phyloP scores from a whole-genome alignment of 192 early-diverging fungal species.

The Geosiphon pyriformis region DNA sequence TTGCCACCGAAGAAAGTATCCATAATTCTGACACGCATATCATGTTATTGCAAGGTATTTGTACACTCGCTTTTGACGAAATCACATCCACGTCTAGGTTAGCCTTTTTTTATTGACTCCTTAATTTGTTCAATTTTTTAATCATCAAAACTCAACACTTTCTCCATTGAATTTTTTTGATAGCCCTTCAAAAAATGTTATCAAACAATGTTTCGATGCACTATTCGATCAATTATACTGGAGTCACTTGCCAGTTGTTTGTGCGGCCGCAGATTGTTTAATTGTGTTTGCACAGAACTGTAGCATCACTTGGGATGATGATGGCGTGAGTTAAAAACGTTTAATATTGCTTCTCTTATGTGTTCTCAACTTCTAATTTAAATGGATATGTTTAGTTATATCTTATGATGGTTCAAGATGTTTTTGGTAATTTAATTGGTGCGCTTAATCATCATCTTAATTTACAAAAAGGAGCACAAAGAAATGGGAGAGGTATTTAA shows the following conservation, averaged over 20 bases:
- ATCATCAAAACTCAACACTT: not conserved
- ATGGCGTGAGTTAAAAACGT: slow-evolving; percentile 38
- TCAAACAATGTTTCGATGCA: slow-evolving; percentile 57
- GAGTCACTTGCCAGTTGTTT: slow-evolving; percentile 53
- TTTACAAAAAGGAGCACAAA: slow-evolving; percentile 34
- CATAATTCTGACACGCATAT: slow-evolving; percentile 33
- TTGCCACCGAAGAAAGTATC: slow-evolving; percentile 17
- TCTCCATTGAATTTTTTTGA: not conserved
- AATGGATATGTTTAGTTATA: slow-evolving; percentile 4
- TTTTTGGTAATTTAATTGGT: slow-evolving; percentile 61
- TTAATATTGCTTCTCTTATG: not conserved
- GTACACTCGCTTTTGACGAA: slow-evolving; percentile 34
- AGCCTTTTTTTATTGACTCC: not conserved
- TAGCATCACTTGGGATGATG: slow-evolving; percentile 45
- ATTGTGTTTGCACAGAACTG: slow-evolving; percentile 55
- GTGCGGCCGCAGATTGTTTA: slow-evolving; percentile 61
- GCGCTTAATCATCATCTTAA: slow-evolving; percentile 65
- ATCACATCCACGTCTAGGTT: slow-evolving; percentile 24
- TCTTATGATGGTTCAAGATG: slow-evolving; percentile 47
- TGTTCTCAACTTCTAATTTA: not conserved
- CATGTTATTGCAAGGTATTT: slow-evolving; percentile 36
- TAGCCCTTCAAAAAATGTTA: slow-evolving; percentile 24
- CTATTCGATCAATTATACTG: slow-evolving; percentile 64
- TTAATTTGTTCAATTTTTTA: not conserved
- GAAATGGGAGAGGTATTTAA: slow-evolving; percentile 33